A percentile compares a stretch with the other conserved stretches of the same genome.
phyloP scores from a whole-genome alignment of 768 basidiomycete species.

The Xerocomus spinulosus region DNA sequence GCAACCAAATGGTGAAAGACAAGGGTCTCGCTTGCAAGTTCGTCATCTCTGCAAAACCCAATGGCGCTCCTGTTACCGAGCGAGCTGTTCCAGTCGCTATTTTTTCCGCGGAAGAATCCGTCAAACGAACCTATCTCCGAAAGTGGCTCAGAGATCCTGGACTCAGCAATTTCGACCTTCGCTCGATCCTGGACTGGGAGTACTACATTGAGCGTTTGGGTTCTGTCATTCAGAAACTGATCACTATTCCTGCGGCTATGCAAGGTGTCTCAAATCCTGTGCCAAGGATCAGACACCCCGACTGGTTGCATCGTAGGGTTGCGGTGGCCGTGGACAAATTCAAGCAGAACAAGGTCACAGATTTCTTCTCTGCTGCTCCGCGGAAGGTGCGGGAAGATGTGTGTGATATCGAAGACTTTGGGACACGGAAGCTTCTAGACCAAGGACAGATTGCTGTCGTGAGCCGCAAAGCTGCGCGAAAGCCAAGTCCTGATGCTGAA shows the following conservation, averaged over 20 bases:
- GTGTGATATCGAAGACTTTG: conserved; percentile 64
- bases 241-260: conserved; percentile 98
- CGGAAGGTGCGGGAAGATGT: conserved; percentile 7
- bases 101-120: conserved; percentile 89
- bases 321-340: conserved; percentile 91
- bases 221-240: conserved; percentile 97
- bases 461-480: conserved; percentile 44
- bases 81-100: conserved; percentile 96
- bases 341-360: conserved; percentile 95
- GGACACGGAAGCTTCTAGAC: conserved; percentile 14
- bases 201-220: conserved; percentile 98
- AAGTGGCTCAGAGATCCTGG: conserved; percentile 97
- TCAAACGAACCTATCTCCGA: conserved; percentile 86
- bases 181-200: conserved; percentile 94
- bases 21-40: conserved; percentile 99
- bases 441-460: conserved; percentile 50
- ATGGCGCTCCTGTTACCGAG: conserved; percentile 93
- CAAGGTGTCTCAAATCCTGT: conserved; percentile 97
- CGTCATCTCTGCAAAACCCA: conserved; percentile 92
- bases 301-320: conserved; percentile 93
- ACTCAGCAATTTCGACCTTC: conserved; percentile 81
- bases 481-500: conserved; percentile 41
- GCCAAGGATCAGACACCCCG: conserved; percentile 91
- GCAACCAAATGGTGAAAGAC: conserved; percentile 98
- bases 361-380: conserved; percentile 62